Base-by-base conservation (phyloP, 2,329 filamentous ascomycete species). In the Botrytis galanthina region DNA sequence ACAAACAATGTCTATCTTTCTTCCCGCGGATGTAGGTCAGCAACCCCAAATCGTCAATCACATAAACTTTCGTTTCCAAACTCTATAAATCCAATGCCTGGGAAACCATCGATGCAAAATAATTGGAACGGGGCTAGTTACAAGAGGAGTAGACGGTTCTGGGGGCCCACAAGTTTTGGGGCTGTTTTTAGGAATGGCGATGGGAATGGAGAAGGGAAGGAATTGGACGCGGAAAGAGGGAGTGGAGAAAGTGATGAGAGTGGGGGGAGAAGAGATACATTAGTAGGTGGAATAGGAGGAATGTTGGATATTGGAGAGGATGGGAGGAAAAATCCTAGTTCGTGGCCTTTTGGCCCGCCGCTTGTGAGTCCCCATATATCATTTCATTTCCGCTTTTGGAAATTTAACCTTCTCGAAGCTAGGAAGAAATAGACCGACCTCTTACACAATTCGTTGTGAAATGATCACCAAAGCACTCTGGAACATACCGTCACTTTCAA, bases 141-240 rank as follows among this genome's bases (percentile, higher is more conserved):
- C 72, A 76, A 73, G 60, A 68, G 73, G 5, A 79, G 78, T n/a
- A 72, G 75, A 4, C 70, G 73, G 29, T 80, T 78, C 62, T 76
- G 77, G 60, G 79, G 79, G 1, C 78, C 78, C 4, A 80, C 79
- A 1, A 79, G 76, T 60, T 80, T 79, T 69, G 76, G 76, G n/a
- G 76, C 79, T 37, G 75, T 80, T 2, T 80, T 79, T 60, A 73
- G 73, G 4, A 77, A 80, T 62, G 29, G 51, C 26, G 29, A 48
- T 37, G 48, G 46, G 14, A 39, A n/a, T 42, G 48, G 18, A 14
- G 35, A 22, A 8, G 16, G 22, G 29, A n/a, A 42, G 22, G 68
- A 16, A 32, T n/a, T 39, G 20, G 39, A 22, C 16, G 7, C 14
- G 42, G 18, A 44, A 44, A 26, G 39, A 32, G 12, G 12, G 26